Evolutionary conservation across 1,139 yeast genomes (phyloP), one percentile per base, ranked within the genome.

Genomic region (Trichomonascaceae sp.): DNA sequence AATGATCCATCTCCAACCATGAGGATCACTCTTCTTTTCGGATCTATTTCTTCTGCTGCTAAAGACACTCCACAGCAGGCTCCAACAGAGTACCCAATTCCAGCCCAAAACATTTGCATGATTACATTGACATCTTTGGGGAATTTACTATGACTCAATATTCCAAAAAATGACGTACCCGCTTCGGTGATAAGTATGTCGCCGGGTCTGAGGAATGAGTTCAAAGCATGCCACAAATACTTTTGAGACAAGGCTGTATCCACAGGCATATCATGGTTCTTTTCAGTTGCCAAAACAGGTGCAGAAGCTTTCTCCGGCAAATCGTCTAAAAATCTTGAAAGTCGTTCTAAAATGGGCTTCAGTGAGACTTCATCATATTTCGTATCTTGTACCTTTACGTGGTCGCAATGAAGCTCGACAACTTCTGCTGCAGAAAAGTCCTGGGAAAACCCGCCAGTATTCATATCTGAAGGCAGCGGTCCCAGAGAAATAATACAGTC

Each of bases 1-100:
- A 88, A 77, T 32, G 96, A 87, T 67, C 96, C 96, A 70, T 88
- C 96, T 72, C 96, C 96, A 56, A 87, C 86, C 71, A 88, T 88
- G 62, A 88, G 75, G 60, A 87, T 79, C 57, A 86, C 95, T 75
- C 96, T 81, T 70, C 81, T 83, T 60, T 71, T 69, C 52, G 84
- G 82, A 67, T 84, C 83, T 52, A 84, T 65, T 70, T 88, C 96
- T 66, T 82, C 82, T 58, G 90, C 87, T 22, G 95, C 96, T 76
- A 86, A 79, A 36, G 85, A 84, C 32, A 96, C 96, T 71, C 96
- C 96, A 58, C 84, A 73, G 38, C 88, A 79, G 52, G 95, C 87
- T 66, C 96, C 96, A 49, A 87, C 88, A 38, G 96, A 82, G 77
- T 76, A 88, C 65, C 96, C 96, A 70, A 88, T 87, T 49, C 95